These are phyloP conservation scores for Lithocarpus polystachyus DNA, from an alignment of 306 rosid species.

Conservation along the genomic window DNA sequence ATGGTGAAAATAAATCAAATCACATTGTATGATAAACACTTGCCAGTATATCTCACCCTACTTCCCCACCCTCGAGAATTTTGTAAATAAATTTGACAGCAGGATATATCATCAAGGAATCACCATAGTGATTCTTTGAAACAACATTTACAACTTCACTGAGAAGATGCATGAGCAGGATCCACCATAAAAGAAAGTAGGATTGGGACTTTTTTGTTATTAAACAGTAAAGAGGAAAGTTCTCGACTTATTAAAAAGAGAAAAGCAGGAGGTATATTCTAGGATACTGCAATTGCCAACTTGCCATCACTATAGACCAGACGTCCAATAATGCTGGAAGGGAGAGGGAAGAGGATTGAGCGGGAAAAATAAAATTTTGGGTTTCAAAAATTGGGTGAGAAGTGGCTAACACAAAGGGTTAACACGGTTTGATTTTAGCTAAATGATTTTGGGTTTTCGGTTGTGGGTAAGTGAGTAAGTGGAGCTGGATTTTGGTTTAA, in stretches of 20 bases:
- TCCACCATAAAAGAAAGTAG: not conserved
- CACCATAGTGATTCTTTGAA: not conserved
- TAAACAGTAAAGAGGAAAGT: constrained; percentile 1
- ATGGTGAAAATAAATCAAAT: constrained; percentile 14
- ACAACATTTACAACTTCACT: not conserved
- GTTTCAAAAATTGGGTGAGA: too few species aligned
- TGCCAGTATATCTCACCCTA: not conserved
- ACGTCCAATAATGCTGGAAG: too few species aligned
- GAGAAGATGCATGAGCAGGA: not conserved
- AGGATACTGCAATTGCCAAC: not conserved
- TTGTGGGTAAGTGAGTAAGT: too few species aligned
- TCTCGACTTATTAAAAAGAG: too few species aligned
- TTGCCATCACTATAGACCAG: not conserved
- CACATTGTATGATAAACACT: not conserved
- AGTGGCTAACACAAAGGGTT: too few species aligned
- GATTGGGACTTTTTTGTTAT: not conserved
- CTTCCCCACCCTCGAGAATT: not conserved
- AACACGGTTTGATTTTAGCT: too few species aligned
- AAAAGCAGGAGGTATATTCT: not conserved
- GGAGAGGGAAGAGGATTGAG: too few species aligned
- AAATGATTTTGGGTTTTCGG: too few species aligned
- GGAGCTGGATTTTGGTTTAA: too few species aligned
- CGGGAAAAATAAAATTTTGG: too few species aligned
- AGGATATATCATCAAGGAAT: not conserved
- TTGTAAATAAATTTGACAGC: not conserved